Conservation (phyloP, 805 yeast species). For the Novakomyces olei region DNA sequence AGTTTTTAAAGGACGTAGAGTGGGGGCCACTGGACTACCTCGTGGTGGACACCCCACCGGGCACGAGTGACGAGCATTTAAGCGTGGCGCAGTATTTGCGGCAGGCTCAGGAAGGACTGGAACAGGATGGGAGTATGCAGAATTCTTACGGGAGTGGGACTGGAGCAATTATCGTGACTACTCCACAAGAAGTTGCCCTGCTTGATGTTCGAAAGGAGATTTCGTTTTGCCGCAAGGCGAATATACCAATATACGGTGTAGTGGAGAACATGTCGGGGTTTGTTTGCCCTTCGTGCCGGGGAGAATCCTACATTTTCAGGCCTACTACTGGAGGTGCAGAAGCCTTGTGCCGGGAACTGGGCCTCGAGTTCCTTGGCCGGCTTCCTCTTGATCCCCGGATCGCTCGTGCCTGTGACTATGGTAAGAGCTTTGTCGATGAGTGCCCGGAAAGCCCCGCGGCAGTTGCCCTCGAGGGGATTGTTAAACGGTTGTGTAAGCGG, state of each 20-base stretch:
- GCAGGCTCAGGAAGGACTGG: constrained; percentile 75
- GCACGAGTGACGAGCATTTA: constrained; percentile 92
- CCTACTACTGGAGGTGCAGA: constrained; percentile 97
- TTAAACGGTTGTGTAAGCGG: constrained; percentile 16
- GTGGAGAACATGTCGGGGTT: constrained; percentile 98
- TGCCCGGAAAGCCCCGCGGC: constrained; percentile 89
- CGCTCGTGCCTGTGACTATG: constrained; percentile 70
- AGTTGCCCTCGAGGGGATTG: constrained; percentile 62
- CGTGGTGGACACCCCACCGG: constrained; percentile 93
- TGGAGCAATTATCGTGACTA: constrained; percentile 89
- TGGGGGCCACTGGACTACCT: constrained; percentile 76
- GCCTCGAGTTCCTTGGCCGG: constrained; percentile 61
- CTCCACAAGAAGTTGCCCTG: constrained; percentile 94
- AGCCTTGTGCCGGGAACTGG: constrained; percentile 56
- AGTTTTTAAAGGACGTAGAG: constrained; percentile 78
- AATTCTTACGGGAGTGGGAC: no score
- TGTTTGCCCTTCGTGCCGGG: constrained; percentile 86
- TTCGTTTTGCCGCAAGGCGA: constrained; percentile 82
- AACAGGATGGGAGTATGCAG: no score
- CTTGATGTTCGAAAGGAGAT: constrained; percentile 90
- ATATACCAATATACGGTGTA: constrained; percentile 61
- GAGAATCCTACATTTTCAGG: constrained; percentile 70
- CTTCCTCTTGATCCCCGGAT: constrained; percentile 94
- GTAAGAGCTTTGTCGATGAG: constrained; percentile 59
- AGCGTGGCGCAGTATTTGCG: constrained; percentile 72